A percentile compares a stretch with the other conserved stretches of the same genome.
phyloP scores from a whole-genome alignment of 2,329 filamentous ascomycete species.

The Alternaria burnsii region DNA sequence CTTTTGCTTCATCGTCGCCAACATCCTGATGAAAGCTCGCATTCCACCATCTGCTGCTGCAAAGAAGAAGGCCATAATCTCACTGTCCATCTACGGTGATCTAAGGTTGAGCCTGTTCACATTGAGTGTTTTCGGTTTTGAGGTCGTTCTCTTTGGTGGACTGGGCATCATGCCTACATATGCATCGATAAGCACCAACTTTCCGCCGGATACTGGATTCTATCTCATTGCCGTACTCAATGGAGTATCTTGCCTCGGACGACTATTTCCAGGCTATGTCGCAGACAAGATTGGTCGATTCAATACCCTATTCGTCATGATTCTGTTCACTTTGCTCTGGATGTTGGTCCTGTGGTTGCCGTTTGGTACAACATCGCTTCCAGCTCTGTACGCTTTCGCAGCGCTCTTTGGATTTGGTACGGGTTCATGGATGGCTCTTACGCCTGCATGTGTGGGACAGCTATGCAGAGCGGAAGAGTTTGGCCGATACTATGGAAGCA shows the following conservation, averaged over 20 bases:
- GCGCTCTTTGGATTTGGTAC: conserved; percentile 59
- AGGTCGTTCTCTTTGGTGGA: conserved; percentile 53
- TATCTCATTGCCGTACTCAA: conserved; percentile 53
- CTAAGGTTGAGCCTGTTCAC: conserved; percentile 48
- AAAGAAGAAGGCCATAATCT: conserved; percentile 49
- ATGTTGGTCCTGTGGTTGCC: conserved; percentile 50
- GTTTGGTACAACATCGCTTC: conserved; percentile 40
- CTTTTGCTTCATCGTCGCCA: conserved; percentile 43
- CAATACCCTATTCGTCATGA: conserved; percentile 52
- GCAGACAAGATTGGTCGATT: conserved; percentile 54
- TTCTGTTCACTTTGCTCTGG: conserved; percentile 46
- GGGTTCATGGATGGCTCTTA: conserved; percentile 56
- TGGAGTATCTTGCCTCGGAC: conserved; percentile 52
- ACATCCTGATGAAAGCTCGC: conserved; percentile 47
- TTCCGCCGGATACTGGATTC: conserved; percentile 44
- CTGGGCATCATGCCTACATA: conserved; percentile 54
- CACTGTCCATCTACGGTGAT: conserved; percentile 45
- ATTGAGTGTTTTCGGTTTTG: conserved; percentile 47
- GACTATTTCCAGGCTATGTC: conserved; percentile 51
- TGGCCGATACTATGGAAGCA: conserved; percentile 62
- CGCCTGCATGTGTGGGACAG: conserved; percentile 58
- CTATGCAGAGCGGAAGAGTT: conserved; percentile 58
- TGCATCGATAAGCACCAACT: conserved; percentile 48
- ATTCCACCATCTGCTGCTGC: conserved; percentile 40
- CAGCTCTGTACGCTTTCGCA: conserved; percentile 51